phyloP scores from a whole-genome alignment of 2,329 filamentous ascomycete species.

The Curvularia hawaiiensis region DNA sequence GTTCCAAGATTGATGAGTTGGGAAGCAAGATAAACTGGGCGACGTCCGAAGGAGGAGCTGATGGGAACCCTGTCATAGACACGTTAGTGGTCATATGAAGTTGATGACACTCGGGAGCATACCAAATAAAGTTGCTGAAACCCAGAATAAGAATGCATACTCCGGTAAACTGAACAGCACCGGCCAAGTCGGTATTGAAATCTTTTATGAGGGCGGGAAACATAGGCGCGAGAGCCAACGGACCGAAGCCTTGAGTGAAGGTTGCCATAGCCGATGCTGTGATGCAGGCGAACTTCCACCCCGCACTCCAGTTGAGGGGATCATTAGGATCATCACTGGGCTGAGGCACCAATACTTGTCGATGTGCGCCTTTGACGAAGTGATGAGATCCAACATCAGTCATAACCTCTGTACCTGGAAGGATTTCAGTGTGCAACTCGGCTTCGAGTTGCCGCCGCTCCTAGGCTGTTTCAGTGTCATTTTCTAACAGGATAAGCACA shows the following conservation, averaged over 20 bases:
- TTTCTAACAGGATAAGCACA: no score
- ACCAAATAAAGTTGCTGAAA: slow-evolving; percentile 67
- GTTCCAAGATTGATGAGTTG: slow-evolving; percentile 59
- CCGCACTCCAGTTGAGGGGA: slow-evolving; percentile 59
- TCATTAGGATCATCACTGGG: slow-evolving; percentile 58
- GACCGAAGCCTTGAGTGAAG: slow-evolving; percentile 62
- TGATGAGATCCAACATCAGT: slow-evolving; percentile 65
- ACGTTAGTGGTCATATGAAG: background rate
- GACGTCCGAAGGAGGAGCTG: slow-evolving; percentile 60
- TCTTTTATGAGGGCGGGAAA: slow-evolving; percentile 63
- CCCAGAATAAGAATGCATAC: slow-evolving; percentile 62
- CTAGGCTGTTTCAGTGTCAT: slow-evolving; percentile 27
- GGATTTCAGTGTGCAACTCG: slow-evolving; percentile 59
- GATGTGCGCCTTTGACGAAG: slow-evolving; percentile 61
- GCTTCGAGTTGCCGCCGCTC: slow-evolving; percentile 55
- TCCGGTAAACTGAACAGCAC: slow-evolving; percentile 63
- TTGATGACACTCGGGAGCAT: slow-evolving; percentile 13
- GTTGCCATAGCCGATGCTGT: slow-evolving; percentile 53
- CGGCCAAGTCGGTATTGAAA: slow-evolving; percentile 59
- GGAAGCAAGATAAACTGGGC: slow-evolving; percentile 59
- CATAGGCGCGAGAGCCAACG: slow-evolving; percentile 62
- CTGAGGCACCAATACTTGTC: slow-evolving; percentile 60
- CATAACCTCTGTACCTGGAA: slow-evolving; percentile 66
- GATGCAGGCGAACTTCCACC: slow-evolving; percentile 57
- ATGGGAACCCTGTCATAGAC: slow-evolving; percentile 56